Conservation (phyloP, 2,329 filamentous ascomycete species). For the Chalaropsis thielavioides region DNA sequence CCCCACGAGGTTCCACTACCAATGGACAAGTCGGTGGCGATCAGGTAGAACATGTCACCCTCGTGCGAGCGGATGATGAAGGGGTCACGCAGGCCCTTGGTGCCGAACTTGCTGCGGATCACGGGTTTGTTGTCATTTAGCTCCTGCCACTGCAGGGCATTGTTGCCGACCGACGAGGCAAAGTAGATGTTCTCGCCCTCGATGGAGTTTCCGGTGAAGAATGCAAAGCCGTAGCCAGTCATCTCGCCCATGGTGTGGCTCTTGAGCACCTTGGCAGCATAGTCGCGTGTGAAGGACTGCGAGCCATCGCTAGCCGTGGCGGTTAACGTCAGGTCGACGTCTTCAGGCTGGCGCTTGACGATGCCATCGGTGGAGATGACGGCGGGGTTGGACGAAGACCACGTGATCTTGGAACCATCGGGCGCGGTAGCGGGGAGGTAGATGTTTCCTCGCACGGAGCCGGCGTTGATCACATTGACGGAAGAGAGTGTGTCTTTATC, state of each 20-base stretch:
- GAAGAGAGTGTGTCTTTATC: constrained; percentile 19
- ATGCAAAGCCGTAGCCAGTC: constrained; percentile 37
- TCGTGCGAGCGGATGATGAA: constrained; percentile 38
- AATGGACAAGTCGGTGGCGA: constrained; percentile 40
- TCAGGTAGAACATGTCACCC: constrained; percentile 36
- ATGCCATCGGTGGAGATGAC: constrained; percentile 26
- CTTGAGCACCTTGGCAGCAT: constrained; percentile 26
- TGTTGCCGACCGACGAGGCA: constrained; percentile 37
- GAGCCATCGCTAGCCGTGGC: constrained; percentile 24
- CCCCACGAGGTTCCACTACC: constrained; percentile 39
- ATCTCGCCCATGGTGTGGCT: constrained; percentile 24
- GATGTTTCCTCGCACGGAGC: constrained; percentile 28
- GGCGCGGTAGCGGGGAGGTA: constrained; percentile 23
- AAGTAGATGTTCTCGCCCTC: constrained; percentile 39
- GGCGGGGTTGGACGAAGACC: constrained; percentile 25
- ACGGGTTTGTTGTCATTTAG: constrained; percentile 34
- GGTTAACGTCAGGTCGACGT: constrained; percentile 25
- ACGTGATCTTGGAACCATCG: constrained; percentile 25
- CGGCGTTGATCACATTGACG: constrained; percentile 24
- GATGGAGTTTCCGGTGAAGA: constrained; percentile 33
- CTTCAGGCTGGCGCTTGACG: constrained; percentile 24
- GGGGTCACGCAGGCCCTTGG: constrained; percentile 36
- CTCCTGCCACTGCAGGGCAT: constrained; percentile 37
- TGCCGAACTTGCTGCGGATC: constrained; percentile 32
- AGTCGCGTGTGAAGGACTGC: constrained; percentile 20